Conservation (phyloP, 495 filamentous ascomycete genomes). For the Cercophora newfieldiana region DNA sequence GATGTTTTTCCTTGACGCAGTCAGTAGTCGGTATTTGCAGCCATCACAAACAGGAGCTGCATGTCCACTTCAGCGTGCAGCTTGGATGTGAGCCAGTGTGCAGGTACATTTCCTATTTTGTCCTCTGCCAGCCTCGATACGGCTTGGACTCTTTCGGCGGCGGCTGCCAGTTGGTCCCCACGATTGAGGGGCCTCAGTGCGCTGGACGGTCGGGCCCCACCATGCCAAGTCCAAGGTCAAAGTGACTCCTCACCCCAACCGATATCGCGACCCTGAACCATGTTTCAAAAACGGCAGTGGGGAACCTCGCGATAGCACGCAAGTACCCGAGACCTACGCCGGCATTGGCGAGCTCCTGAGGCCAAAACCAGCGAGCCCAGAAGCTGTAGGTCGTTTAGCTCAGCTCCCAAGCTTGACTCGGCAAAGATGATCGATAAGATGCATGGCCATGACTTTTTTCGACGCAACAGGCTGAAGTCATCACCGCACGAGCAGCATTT, state of each 20-base stretch:
- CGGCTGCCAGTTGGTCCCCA: not conserved
- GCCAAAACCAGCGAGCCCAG: not conserved
- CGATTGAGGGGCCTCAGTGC: not conserved
- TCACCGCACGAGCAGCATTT: not conserved
- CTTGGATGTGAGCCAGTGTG: conserved; percentile 16
- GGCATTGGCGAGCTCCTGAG: not conserved
- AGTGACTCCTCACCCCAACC: not conserved
- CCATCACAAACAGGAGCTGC: conserved; percentile 1
- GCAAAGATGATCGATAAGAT: not conserved
- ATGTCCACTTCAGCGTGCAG: conserved; percentile 23
- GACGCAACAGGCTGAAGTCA: conserved; percentile 10
- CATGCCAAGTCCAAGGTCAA: not conserved
- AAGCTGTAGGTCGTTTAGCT: not conserved
- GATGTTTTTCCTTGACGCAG: not conserved
- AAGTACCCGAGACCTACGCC: conserved; percentile 7
- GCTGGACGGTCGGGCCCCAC: not conserved
- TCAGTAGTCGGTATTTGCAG: not conserved
- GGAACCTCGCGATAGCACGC: not conserved
- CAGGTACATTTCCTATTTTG: conserved; percentile 34
- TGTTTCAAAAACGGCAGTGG: not conserved
- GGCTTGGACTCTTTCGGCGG: conserved; percentile 4
- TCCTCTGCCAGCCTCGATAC: not conserved
- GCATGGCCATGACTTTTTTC: not conserved
- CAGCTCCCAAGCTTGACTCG: not conserved
- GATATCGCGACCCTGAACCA: not conserved